These are phyloP conservation scores for Blastomyces percursus DNA, from an alignment of 2,329 filamentous ascomycete species.

Conservation along the genomic window DNA sequence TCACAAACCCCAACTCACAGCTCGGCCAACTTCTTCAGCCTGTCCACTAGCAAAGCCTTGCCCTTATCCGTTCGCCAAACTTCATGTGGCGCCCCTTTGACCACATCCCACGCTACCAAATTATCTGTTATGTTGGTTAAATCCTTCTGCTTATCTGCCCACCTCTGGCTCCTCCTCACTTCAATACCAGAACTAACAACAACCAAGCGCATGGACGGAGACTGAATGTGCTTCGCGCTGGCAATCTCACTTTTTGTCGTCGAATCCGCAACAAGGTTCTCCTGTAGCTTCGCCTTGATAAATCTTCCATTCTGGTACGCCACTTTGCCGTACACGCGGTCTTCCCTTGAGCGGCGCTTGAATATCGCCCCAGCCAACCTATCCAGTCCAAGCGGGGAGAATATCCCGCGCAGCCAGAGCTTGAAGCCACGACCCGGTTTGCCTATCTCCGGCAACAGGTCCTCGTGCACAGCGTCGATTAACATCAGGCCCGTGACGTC, in stretches of 20 bases:
- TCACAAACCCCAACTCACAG: slow-evolving; percentile 5
- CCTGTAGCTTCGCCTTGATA: slow-evolving; percentile 85
- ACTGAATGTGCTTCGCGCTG: slow-evolving; percentile 69
- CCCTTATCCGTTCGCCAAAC: slow-evolving; percentile 73
- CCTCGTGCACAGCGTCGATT: slow-evolving; percentile 82
- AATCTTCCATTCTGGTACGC: slow-evolving; percentile 71
- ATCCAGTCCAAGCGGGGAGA: slow-evolving; percentile 79
- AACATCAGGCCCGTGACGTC: slow-evolving; percentile 70
- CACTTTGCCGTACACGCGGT: slow-evolving; percentile 72
- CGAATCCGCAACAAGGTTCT: slow-evolving; percentile 75
- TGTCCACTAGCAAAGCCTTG: slow-evolving; percentile 63
- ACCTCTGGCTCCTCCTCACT: slow-evolving; percentile 54
- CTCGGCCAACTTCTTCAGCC: slow-evolving; percentile 56
- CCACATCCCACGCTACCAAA: slow-evolving; percentile 73
- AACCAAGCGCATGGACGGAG: slow-evolving; percentile 60
- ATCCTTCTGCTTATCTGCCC: slow-evolving; percentile 78
- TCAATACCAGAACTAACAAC: slow-evolving; percentile 72
- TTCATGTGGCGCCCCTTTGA: slow-evolving; percentile 71
- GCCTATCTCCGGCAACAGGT: slow-evolving; percentile 57
- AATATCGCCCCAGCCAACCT: slow-evolving; percentile 71
- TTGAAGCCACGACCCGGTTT: slow-evolving; percentile 62
- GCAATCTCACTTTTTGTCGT: slow-evolving; percentile 74
- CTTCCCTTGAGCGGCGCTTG: slow-evolving; percentile 64
- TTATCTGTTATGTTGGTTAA: slow-evolving; percentile 70
- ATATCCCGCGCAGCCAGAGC: slow-evolving; percentile 74